Conservation (phyloP, 2,329 filamentous ascomycete genomes). For the Ophiosphaerella narmari region DNA sequence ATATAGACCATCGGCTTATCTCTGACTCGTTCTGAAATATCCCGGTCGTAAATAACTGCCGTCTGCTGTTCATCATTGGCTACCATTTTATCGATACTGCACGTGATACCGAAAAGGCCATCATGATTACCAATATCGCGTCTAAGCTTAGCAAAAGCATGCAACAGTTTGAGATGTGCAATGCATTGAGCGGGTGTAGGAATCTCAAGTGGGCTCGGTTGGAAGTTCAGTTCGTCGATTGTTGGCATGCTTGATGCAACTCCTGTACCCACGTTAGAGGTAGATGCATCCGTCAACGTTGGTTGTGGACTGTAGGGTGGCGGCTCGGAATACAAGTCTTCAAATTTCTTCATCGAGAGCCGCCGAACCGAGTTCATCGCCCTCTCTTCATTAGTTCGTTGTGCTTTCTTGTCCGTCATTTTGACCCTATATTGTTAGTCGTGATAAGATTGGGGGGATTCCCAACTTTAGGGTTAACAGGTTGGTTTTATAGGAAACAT, state of each 20-base stretch:
- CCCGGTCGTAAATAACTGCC: background rate
- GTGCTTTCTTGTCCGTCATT: slow-evolving; percentile 7
- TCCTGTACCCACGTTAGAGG: background rate
- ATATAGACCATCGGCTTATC: slow-evolving; percentile 77
- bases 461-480: background rate
- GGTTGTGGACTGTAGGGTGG: slow-evolving; percentile 15
- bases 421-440: background rate
- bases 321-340: slow-evolving; percentile 8
- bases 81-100: slow-evolving; percentile 1
- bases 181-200: slow-evolving; percentile 64
- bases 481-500: background rate
- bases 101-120: slow-evolving; percentile 65
- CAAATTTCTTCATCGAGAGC: slow-evolving; percentile 9
- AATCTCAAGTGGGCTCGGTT: slow-evolving; percentile 39
- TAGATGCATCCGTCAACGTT: background rate
- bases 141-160: slow-evolving; percentile 68
- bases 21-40: slow-evolving; percentile 58
- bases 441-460: background rate
- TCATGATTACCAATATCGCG: slow-evolving; percentile 69
- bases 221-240: slow-evolving; percentile 34
- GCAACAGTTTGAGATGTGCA: slow-evolving; percentile 74
- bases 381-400: slow-evolving; percentile 7
- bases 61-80: background rate
- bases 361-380: slow-evolving; percentile 5
- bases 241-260: background rate